A percentile compares a stretch with the other conserved stretches of the same genome.
Conservation (phyloP, 2,329 filamentous ascomycete species). For the Colletotrichum liaoningense region DNA sequence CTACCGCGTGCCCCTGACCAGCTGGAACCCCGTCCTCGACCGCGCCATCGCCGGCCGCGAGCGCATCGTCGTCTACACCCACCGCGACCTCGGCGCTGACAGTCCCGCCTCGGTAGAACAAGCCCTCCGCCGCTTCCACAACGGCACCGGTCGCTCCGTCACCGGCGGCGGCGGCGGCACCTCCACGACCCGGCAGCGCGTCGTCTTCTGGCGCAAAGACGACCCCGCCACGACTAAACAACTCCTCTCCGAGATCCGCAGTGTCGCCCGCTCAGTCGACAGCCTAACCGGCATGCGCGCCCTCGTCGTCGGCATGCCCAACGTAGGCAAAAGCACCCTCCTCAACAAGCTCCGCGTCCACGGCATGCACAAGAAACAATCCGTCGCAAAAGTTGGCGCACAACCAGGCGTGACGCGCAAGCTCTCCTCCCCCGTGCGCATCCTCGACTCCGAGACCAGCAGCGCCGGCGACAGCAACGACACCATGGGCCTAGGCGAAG, state of each 20-base stretch:
- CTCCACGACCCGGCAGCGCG: slow-evolving; percentile 36
- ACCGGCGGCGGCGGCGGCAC: neutral
- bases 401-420: slow-evolving; percentile 93
- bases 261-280: slow-evolving; percentile 49
- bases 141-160: slow-evolving; percentile 38
- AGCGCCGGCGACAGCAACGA: neutral
- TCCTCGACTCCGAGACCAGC: slow-evolving; percentile 56
- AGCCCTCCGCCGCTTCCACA: slow-evolving; percentile 46
- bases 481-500: slow-evolving; percentile 55
- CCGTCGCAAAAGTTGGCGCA: slow-evolving; percentile 84
- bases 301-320: slow-evolving; percentile 96
- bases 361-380: slow-evolving; percentile 68
- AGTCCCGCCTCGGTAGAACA: slow-evolving; percentile 39
- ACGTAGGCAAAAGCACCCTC: slow-evolving; percentile 95
- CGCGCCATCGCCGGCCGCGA: slow-evolving; percentile 77
- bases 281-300: slow-evolving; percentile 85
- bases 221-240: slow-evolving; percentile 45
- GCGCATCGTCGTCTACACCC: slow-evolving; percentile 90
- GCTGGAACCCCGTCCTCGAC: slow-evolving; percentile 91
- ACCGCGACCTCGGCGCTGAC: slow-evolving; percentile 76
- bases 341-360: slow-evolving; percentile 83
- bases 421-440: slow-evolving; percentile 84
- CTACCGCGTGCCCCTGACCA: slow-evolving; percentile 88
- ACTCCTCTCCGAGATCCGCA: slow-evolving; percentile 53
- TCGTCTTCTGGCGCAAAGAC: slow-evolving; percentile 58